These are phyloP conservation scores for Austroboletus novae-zelandiae DNA, from an alignment of 1,284 basidiomycete genomes.

Conservation along the genomic window DNA sequence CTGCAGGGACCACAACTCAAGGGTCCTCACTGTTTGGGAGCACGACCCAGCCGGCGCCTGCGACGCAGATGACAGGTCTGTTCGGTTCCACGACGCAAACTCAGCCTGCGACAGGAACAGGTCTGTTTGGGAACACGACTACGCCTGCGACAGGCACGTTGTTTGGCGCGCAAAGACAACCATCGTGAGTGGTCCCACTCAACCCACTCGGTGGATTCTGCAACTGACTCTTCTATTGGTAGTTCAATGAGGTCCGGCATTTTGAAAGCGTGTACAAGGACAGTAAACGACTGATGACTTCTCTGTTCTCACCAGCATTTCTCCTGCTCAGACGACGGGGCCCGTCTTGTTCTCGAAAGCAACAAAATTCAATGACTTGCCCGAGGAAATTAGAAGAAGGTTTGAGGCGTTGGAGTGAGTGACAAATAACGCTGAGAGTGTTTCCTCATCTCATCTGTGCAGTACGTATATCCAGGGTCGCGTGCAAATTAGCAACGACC, in stretches of 20 bases:
- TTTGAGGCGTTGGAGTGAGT: slow-evolving; percentile 73
- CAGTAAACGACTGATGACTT: neutral
- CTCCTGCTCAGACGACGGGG: slow-evolving; percentile 32
- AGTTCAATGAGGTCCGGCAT: slow-evolving; percentile 28
- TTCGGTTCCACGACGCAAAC: slow-evolving; percentile 26
- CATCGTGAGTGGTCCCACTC: slow-evolving; percentile 27
- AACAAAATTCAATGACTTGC: slow-evolving; percentile 82
- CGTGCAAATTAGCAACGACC: slow-evolving; percentile 72
- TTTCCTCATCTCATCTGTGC: slow-evolving; percentile 2
- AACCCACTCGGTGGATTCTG: neutral
- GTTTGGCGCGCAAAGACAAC: slow-evolving; percentile 41
- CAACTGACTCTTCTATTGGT: neutral
- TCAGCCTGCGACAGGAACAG: slow-evolving; percentile 26
- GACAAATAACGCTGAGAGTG: neutral
- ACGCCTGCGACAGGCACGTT: slow-evolving; percentile 29
- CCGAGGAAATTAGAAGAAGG: slow-evolving; percentile 61
- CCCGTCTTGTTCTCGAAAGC: slow-evolving; percentile 62
- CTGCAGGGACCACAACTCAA: slow-evolving; percentile 27
- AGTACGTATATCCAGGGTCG: slow-evolving; percentile 75
- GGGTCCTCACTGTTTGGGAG: slow-evolving; percentile 28
- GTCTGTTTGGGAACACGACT: slow-evolving; percentile 31
- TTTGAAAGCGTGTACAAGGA: neutral
- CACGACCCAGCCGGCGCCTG: slow-evolving; percentile 15
- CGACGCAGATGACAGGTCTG: slow-evolving; percentile 17
- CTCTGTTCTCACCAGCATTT: slow-evolving; percentile 13